Percentiles rank a stretch among this genome's conserved stretches.
phyloP scores from a whole-genome alignment of 768 basidiomycete genomes.

The Leccinellum rugosiceps region DNA sequence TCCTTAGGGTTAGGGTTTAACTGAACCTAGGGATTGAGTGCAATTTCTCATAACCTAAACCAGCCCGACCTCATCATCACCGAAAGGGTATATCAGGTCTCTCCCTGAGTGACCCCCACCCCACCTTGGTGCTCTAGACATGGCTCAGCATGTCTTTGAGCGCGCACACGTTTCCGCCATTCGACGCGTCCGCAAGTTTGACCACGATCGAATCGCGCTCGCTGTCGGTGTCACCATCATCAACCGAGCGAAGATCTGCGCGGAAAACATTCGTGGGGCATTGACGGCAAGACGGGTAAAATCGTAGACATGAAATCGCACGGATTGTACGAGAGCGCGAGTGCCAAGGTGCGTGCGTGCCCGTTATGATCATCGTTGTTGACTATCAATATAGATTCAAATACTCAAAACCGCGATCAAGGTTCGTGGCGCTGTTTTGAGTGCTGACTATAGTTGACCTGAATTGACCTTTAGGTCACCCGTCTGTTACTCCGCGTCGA shows the following conservation, averaged over 20 bases:
- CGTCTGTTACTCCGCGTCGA: neutral
- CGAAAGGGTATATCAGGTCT: constrained; percentile 93
- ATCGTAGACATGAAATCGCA: constrained; percentile 94
- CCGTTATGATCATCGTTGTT: neutral
- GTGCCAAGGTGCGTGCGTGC: constrained; percentile 67
- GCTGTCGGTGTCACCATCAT: constrained; percentile 35
- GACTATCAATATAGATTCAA: constrained; percentile 58
- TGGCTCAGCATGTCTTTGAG: constrained; percentile 78
- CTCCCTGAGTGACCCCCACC: neutral
- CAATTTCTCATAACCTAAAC: constrained; percentile 2
- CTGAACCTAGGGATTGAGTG: too few species aligned
- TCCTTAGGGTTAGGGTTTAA: too few species aligned
- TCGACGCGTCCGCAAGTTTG: constrained; percentile 96
- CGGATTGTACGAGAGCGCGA: constrained; percentile 92
- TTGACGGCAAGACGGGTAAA: constrained; percentile 95
- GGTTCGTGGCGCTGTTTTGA: constrained; percentile 38
- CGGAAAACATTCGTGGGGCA: constrained; percentile 80
- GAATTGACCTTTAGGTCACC: neutral
- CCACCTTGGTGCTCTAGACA: too few species aligned
- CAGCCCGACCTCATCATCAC: constrained; percentile 95
- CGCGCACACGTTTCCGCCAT: constrained; percentile 87
- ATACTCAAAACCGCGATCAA: constrained; percentile 98
- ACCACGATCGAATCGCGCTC: constrained; percentile 97
- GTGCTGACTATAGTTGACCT: too few species aligned
- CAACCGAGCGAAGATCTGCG: too few species aligned